These are phyloP conservation scores for Colletotrichum sp. DNA, from an alignment of 2,329 filamentous ascomycete species.

Conservation along the genomic window DNA sequence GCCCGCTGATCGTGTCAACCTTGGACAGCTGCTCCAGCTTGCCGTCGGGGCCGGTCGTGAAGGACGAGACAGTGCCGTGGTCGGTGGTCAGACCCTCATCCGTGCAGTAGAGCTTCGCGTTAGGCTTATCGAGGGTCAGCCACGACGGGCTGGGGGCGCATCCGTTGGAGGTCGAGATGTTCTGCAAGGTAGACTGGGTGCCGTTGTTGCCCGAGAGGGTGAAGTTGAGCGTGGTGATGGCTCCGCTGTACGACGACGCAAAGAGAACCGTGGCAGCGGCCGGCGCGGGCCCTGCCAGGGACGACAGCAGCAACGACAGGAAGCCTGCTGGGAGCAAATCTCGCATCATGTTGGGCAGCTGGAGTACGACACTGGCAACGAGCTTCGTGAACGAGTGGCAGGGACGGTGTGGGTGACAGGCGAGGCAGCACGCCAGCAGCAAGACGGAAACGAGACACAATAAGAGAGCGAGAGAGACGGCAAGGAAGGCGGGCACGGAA, in stretches of 20 bases:
- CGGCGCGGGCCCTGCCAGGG: constrained; percentile 26
- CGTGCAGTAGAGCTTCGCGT: constrained; percentile 61
- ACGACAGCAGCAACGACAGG: constrained; percentile 21
- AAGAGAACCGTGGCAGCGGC: constrained; percentile 47
- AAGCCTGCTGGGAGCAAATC: constrained; percentile 13
- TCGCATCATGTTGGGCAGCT: constrained; percentile 20
- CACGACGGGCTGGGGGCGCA: constrained; percentile 65
- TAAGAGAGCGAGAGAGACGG: background rate
- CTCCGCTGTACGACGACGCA: constrained; percentile 54
- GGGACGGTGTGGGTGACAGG: background rate
- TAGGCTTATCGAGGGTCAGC: constrained; percentile 59
- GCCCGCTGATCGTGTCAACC: constrained; percentile 40
- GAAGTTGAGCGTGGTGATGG: constrained; percentile 53
- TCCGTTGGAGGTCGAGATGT: constrained; percentile 45
- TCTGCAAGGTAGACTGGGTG: constrained; percentile 38
- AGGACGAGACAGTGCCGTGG: constrained; percentile 54
- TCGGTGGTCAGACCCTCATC: constrained; percentile 58
- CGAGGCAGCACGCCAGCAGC: background rate
- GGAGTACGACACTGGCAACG: background rate
- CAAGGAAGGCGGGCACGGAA: background rate
- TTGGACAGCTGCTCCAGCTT: constrained; percentile 41
- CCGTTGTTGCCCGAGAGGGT: constrained; percentile 30
- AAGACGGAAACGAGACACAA: background rate
- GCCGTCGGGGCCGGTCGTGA: constrained; percentile 41
- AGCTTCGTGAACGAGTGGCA: background rate